Conservation (phyloP, 2,329 filamentous ascomycete genomes). For the Ophiocordyceps camponoti-saundersi region DNA sequence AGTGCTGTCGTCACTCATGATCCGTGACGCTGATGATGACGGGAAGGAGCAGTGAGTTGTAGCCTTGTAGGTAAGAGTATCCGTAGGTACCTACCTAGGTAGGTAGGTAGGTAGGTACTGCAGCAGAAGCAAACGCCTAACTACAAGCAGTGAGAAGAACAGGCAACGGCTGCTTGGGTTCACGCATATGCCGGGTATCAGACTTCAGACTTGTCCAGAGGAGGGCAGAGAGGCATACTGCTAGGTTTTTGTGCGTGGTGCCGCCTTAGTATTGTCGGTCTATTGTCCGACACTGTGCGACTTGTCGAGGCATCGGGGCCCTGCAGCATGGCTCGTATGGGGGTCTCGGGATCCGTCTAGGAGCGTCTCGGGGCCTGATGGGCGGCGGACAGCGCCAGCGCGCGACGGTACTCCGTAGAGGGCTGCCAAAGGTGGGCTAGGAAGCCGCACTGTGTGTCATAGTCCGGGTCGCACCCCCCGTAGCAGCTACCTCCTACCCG, state of each 20-base stretch:
- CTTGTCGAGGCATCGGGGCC: not conserved
- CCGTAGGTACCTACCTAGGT: too few species aligned
- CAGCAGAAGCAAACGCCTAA: too few species aligned
- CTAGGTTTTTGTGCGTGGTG: too few species aligned
- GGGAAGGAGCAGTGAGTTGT: not conserved
- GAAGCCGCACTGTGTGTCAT: conserved; percentile 1
- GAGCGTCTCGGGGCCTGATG: not conserved
- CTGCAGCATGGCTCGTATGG: not conserved
- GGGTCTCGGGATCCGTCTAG: not conserved
- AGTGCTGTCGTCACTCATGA: not conserved
- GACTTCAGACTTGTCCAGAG: not conserved
- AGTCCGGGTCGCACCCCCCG: not conserved
- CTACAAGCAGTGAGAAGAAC: not conserved
- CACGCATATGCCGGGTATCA: not conserved
- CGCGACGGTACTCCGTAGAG: too few species aligned
- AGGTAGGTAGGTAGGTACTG: too few species aligned
- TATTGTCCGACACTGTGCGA: not conserved
- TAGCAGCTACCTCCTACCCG: conserved; percentile 1
- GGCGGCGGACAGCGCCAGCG: not conserved
- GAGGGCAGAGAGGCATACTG: not conserved
- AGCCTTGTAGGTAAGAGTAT: not conserved
- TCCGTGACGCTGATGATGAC: too few species aligned
- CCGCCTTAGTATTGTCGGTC: not conserved
- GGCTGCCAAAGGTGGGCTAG: not conserved
- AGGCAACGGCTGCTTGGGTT: not conserved